Percentiles rank a stretch among this genome's conserved stretches.
Evolutionary conservation across 192 early-diverging fungal genomes (phyloP).

Genomic region (Phycomyces nitens): DNA sequence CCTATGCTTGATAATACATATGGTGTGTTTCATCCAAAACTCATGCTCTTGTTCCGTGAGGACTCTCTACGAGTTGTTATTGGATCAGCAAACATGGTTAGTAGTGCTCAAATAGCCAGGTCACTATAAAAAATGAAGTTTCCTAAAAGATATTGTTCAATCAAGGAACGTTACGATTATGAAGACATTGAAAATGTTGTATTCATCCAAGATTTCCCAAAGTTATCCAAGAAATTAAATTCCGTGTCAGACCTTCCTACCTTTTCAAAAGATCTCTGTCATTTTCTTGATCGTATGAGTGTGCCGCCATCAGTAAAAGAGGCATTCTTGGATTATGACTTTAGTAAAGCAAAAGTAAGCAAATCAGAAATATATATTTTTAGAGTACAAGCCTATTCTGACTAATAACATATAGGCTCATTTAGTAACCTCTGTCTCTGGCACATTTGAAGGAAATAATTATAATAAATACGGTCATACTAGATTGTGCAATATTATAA

Average conservation of each 20-base stretch:
- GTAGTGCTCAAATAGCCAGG: background rate
- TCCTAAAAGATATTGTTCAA: too few relatives aligned
- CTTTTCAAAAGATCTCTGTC: slow-evolving; percentile 46
- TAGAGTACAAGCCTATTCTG: too few relatives aligned
- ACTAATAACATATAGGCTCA: slow-evolving; percentile 36
- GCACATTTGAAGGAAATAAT: slow-evolving; percentile 29
- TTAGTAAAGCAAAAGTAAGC: slow-evolving; percentile 45
- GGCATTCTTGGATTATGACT: slow-evolving; percentile 42
- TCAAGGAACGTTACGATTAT: slow-evolving; percentile 54
- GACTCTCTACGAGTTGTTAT: slow-evolving; percentile 53
- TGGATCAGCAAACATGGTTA: slow-evolving; percentile 59
- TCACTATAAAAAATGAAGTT: too few relatives aligned
- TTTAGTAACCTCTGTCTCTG: slow-evolving; percentile 53
- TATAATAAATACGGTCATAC: slow-evolving; percentile 48
- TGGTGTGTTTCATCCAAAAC: slow-evolving; percentile 59
- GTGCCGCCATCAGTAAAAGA: slow-evolving; percentile 45
- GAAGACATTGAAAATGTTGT: slow-evolving; percentile 55
- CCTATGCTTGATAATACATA: slow-evolving; percentile 38
- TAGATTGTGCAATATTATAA: slow-evolving; percentile 39
- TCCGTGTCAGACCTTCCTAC: slow-evolving; percentile 16
- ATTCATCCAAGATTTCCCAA: slow-evolving; percentile 62
- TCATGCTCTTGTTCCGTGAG: slow-evolving; percentile 62
- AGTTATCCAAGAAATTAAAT: slow-evolving; percentile 4
- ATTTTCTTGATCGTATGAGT: slow-evolving; percentile 45
- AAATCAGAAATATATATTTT: background rate